These are phyloP conservation scores for Atractiella rhizophila DNA, from an alignment of 768 basidiomycete genomes.

Conservation along the genomic window DNA sequence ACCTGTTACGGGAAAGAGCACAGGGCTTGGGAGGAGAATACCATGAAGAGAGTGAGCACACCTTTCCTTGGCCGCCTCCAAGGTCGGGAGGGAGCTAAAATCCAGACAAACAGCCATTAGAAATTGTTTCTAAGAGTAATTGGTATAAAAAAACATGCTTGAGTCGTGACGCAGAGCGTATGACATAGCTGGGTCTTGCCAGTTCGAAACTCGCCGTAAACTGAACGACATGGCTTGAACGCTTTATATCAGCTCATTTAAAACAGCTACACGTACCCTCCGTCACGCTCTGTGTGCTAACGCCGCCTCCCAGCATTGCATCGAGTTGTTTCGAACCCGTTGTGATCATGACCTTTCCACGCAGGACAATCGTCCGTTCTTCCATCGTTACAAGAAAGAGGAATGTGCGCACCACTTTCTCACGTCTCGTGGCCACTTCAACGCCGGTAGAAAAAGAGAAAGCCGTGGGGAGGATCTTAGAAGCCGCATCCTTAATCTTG, in stretches of 20 bases:
- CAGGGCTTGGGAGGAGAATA: neutral
- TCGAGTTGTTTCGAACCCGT: conserved; percentile 86
- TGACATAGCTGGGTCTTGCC: conserved; percentile 90
- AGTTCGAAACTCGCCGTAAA: conserved; percentile 87
- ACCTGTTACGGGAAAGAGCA: conserved; percentile 5
- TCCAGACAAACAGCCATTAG: no score
- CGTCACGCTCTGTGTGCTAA: conserved; percentile 78
- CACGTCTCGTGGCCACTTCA: conserved; percentile 59
- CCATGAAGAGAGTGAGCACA: neutral
- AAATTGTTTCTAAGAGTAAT: no score
- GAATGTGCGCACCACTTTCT: conserved; percentile 30
- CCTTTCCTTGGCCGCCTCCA: conserved; percentile 3
- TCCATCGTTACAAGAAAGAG: neutral
- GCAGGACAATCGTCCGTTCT: no score
- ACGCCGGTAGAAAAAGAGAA: conserved; percentile 80
- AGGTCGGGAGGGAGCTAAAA: no score
- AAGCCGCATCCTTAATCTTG: conserved; percentile 71
- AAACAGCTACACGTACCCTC: conserved; percentile 25
- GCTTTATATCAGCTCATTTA: neutral
- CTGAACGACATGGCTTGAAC: conserved; percentile 17
- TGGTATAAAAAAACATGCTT: conserved; percentile 25
- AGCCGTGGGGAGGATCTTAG: conserved; percentile 53
- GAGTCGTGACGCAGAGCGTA: conserved; percentile 73
- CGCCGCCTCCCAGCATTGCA: conserved; percentile 55
- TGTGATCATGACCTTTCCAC: conserved; percentile 42